Evolutionary conservation across 306 rosid species (phyloP), one percentile per base, ranked within the genome.

Genomic region (Lupinus albus): DNA sequence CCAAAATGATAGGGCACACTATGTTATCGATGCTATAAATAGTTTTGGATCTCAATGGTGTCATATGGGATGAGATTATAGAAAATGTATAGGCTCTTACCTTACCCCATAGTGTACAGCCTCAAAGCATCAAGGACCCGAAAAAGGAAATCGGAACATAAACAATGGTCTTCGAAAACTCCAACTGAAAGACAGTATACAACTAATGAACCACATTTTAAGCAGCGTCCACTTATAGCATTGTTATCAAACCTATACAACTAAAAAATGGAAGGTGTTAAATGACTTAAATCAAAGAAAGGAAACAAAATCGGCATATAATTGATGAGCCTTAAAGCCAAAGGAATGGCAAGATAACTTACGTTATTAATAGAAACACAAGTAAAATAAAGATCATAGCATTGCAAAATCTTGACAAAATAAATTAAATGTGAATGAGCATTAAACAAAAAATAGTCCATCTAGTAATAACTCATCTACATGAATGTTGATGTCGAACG

Each of bases 401-500:
- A 70, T 35, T 66, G 63, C 69, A 58, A 63, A 73, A 64, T 56
- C 48, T 65, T 45, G 66, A 70, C 55, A 70, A 65, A 49, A 70
- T 70, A 73, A 79, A 76, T 75, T 61, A 72, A 73, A 48, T 56
- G 68, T 55, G 84, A 79, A 75, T 47, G 78, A 71, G 72, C 48
- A 78, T 73, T 16, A 74, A 74, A 67, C 77, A 77, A 81, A 75
- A 79, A 83, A 72, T 71, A 72, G 78, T 81, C 74, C 53, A 78
- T 71, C 84, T 74, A 84, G 77, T 67, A 35, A 82, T 51, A 85
- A 78, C 87, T 78, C 89, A 78, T 78, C 84, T 60, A 79, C 78
- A 80, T 74, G 79, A 82, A 80, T 79, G 86, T 75, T 57, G 62
- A 78, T 64, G 84, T 79, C 82, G 68, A 57, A 75, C 60, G 69